Evolutionary conservation across 371 early-diverging fungal species (phyloP).

Genomic region (Lichtheimia hyalospora): DNA sequence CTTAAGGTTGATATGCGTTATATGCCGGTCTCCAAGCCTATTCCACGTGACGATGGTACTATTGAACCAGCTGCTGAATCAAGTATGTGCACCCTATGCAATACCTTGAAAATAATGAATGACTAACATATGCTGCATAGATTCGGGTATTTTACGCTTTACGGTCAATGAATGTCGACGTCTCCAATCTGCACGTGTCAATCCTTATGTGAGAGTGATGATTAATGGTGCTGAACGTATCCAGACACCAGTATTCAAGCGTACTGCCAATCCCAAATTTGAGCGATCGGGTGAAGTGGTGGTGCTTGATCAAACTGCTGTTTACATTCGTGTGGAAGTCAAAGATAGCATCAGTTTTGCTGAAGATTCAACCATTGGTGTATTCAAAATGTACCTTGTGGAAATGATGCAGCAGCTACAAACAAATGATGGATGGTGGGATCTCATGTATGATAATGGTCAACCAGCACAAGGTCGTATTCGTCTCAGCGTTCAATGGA

Average conservation of each 20-base stretch:
- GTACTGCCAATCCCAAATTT: conserved; percentile 46
- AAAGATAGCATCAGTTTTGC: conserved; percentile 42
- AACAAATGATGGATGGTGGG: conserved; percentile 47
- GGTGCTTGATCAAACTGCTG: conserved; percentile 43
- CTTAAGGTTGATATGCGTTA: conserved; percentile 60
- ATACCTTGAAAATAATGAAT: neutral
- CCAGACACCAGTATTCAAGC: conserved; percentile 40
- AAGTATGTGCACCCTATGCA: conserved; percentile 35
- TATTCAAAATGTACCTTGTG: conserved; percentile 28
- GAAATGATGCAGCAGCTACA: conserved; percentile 36
- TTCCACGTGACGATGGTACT: conserved; percentile 39
- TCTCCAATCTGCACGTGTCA: conserved; percentile 32
- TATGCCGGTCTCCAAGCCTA: conserved; percentile 61
- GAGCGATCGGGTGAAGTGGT: conserved; percentile 52
- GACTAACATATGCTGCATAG: conserved; percentile 16
- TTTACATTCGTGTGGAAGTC: conserved; percentile 37
- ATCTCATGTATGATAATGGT: conserved; percentile 25
- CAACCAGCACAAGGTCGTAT: conserved; percentile 35
- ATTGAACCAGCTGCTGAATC: conserved; percentile 57
- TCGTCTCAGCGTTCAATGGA: conserved; percentile 54
- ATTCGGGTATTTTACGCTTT: conserved; percentile 54
- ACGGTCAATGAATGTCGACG: conserved; percentile 51
- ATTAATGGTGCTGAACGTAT: conserved; percentile 49
- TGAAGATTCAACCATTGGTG: conserved; percentile 32
- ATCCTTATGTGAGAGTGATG: conserved; percentile 46